These are phyloP conservation scores for Fusarium gaditjirri DNA, from an alignment of 2,329 filamentous ascomycete species.

Conservation along the genomic window DNA sequence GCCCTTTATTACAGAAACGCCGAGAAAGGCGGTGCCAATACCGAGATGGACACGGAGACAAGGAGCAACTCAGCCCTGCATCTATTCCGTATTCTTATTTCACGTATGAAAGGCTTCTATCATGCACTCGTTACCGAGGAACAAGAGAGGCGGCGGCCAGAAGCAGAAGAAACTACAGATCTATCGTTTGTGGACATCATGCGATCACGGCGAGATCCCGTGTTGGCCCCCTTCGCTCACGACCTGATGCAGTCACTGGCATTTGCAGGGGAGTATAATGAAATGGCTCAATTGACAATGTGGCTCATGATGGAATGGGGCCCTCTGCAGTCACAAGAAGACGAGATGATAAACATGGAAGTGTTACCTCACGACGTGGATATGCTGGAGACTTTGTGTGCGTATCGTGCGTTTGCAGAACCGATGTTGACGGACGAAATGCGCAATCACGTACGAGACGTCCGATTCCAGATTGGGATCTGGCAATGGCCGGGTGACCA, in stretches of 20 bases:
- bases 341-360: constrained; percentile 50
- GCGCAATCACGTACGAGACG: constrained; percentile 47
- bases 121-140: constrained; percentile 43
- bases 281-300: constrained; percentile 64
- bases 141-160: constrained; percentile 30
- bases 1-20: constrained; percentile 31
- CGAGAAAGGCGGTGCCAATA: constrained; percentile 13
- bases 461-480: constrained; percentile 40
- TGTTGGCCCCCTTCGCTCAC: constrained; percentile 57
- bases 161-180: constrained; percentile 31
- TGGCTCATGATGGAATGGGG: constrained; percentile 68
- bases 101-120: constrained; percentile 45
- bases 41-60: constrained; percentile 2
- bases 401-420: constrained; percentile 61
- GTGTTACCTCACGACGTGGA: constrained; percentile 49
- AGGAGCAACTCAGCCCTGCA: constrained; percentile 10
- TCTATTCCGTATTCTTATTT: constrained; percentile 36
- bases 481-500: constrained; percentile 54
- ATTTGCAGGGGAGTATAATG: constrained; percentile 66
- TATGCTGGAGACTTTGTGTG: constrained; percentile 55
- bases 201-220: constrained; percentile 48
- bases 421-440: constrained; percentile 51
- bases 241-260: constrained; percentile 72
- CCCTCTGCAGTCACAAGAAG: constrained; percentile 47
- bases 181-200: constrained; percentile 49